Evolutionary conservation across 2,329 filamentous ascomycete genomes (phyloP).

Genomic region (Diplodia scrobiculata): DNA sequence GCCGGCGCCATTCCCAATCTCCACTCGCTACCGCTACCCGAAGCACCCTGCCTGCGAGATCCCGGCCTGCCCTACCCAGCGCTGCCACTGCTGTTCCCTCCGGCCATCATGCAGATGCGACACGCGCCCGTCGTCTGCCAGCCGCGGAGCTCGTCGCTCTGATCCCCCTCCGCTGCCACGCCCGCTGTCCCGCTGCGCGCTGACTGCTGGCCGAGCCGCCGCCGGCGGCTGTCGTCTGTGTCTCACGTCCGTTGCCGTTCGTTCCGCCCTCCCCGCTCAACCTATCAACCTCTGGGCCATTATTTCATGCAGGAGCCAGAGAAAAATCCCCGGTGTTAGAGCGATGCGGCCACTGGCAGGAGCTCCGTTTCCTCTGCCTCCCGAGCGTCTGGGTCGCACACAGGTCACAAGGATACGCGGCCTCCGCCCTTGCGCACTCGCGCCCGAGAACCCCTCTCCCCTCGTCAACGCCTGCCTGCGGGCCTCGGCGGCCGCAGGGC

Average conservation of each 20-base stretch:
- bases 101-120: neutral
- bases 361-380: slow-evolving; percentile 24
- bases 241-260: slow-evolving; percentile 15
- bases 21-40: slow-evolving; percentile 15
- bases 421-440: slow-evolving; percentile 9
- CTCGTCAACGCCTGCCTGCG: slow-evolving; percentile 8
- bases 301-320: slow-evolving; percentile 21
- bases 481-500: neutral
- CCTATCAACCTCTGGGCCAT: slow-evolving; percentile 14
- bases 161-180: neutral
- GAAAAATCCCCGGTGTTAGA: slow-evolving; percentile 16
- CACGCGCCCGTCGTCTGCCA: neutral
- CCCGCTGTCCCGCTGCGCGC: too few species aligned
- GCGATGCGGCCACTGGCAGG: slow-evolving; percentile 9
- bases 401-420: slow-evolving; percentile 24
- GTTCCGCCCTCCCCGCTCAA: slow-evolving; percentile 15
- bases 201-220: neutral
- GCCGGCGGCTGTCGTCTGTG: neutral
- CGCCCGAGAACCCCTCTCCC: neutral
- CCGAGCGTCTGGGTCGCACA: slow-evolving; percentile 24
- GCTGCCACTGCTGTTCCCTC: neutral
- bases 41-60: neutral
- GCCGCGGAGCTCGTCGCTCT: neutral
- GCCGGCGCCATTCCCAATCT: slow-evolving; percentile 8
- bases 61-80: neutral